These are phyloP conservation scores for Sporisorium iseilematis-ciliati DNA, from an alignment of 1,284 basidiomycete genomes.

Conservation along the genomic window DNA sequence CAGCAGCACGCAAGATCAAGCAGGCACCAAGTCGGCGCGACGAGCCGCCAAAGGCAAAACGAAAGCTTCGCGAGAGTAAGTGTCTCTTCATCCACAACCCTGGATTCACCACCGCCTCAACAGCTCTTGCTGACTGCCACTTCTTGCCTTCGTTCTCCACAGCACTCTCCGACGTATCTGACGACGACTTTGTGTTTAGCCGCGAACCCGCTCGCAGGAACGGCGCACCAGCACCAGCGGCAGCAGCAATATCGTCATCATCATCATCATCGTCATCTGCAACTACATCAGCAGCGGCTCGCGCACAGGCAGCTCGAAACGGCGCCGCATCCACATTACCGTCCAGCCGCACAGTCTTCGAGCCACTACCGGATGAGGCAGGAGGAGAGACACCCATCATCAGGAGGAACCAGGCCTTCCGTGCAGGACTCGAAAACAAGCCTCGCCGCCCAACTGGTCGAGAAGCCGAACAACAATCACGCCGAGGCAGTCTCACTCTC, in stretches of 20 bases:
- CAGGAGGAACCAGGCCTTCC: conserved; percentile 46
- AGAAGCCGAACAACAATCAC: conserved; percentile 32
- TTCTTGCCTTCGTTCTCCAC: background rate
- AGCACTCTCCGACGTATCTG: conserved; percentile 42
- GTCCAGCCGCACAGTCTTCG: conserved; percentile 42
- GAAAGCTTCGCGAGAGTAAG: conserved; percentile 43
- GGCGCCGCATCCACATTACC: conserved; percentile 13
- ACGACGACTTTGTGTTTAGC: conserved; percentile 55
- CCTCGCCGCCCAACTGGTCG: conserved; percentile 40
- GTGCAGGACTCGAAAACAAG: conserved; percentile 45
- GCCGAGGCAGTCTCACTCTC: conserved; percentile 59
- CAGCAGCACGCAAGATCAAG: conserved; percentile 33
- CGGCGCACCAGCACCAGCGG: conserved; percentile 15
- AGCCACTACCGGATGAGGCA: conserved; percentile 46
- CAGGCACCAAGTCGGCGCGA: conserved; percentile 26
- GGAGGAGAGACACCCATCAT: conserved; percentile 58
- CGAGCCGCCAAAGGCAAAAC: conserved; percentile 30
- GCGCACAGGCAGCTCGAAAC: conserved; percentile 20
- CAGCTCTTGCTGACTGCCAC: background rate
- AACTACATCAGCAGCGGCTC: conserved; percentile 9
- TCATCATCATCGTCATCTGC: conserved; percentile 8
- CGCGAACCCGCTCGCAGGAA: conserved; percentile 31
- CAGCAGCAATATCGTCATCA: conserved; percentile 8
- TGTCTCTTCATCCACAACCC: background rate
- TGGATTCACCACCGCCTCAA: background rate